Evolutionary conservation across 2,329 filamentous ascomycete genomes (phyloP).

Genomic region (Plenodomus tracheiphilus): DNA sequence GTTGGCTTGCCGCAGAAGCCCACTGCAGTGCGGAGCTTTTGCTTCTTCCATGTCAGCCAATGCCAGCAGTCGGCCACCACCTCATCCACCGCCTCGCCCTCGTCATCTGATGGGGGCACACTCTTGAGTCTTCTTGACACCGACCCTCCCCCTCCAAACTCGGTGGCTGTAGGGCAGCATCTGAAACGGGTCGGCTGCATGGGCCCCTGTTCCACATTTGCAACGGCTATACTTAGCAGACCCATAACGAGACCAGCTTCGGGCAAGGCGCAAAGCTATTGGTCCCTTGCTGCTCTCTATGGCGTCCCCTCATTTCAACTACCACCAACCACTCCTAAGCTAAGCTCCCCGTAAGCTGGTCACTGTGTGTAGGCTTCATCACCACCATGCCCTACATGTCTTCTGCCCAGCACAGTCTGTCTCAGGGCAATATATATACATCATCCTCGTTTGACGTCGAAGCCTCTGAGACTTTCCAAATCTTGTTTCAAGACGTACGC

Average conservation of each 20-base stretch:
- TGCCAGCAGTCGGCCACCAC: constrained; percentile 1
- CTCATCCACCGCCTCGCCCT: not conserved
- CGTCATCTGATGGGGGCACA: not conserved
- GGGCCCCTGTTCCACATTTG: constrained; percentile 40
- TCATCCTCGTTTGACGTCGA: not conserved
- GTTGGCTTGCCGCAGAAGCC: not conserved
- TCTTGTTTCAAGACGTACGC: not conserved
- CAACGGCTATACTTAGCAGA: constrained; percentile 42
- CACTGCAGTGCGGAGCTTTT: not conserved
- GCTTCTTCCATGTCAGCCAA: constrained; percentile 2
- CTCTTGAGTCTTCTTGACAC: too few relatives aligned
- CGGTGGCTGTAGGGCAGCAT: constrained; percentile 29
- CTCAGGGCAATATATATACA: not conserved
- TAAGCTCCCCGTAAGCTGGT: not conserved
- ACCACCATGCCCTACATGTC: too few relatives aligned
- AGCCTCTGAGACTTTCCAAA: not conserved
- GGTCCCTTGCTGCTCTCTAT: constrained; percentile 14
- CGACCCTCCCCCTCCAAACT: constrained; percentile 5
- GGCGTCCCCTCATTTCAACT: constrained; percentile 6
- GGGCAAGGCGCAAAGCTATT: constrained; percentile 30
- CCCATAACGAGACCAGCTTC: constrained; percentile 22
- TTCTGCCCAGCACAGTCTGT: not conserved
- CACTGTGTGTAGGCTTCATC: not conserved
- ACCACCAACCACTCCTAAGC: constrained; percentile 6
- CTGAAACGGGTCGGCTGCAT: constrained; percentile 41